Evolutionary conservation across 108 stramenopile species (phyloP).

Genomic region (Cyclotella atomus): DNA sequence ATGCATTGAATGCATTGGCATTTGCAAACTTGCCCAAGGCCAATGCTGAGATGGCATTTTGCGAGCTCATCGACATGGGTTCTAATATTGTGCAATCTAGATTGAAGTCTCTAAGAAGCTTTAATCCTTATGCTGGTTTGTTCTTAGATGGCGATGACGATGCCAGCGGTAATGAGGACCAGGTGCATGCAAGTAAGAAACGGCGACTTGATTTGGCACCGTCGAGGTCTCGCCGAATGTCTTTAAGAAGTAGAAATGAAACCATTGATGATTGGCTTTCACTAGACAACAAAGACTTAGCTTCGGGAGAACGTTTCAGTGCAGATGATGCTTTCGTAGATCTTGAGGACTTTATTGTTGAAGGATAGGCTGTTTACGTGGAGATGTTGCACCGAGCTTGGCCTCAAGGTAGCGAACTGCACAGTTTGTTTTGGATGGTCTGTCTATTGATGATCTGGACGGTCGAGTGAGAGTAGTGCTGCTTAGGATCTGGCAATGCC

Average conservation of each 20-base stretch:
- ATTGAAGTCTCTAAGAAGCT: slow-evolving; percentile 11
- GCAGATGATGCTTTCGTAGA: slow-evolving; percentile 38
- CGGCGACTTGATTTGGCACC: not conserved
- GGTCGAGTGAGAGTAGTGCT: too few species aligned
- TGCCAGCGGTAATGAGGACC: not conserved
- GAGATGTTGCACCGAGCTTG: too few species aligned
- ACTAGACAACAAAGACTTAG: slow-evolving; percentile 33
- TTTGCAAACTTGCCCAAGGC: not conserved
- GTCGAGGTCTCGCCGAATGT: not conserved
- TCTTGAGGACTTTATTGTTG: slow-evolving; percentile 47
- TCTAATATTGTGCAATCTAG: not conserved
- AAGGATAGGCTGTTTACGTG: slow-evolving; percentile 19
- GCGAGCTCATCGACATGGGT: slow-evolving; percentile 14
- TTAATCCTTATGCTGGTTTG: not conserved
- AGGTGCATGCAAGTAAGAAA: not conserved
- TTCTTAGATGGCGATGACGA: slow-evolving; percentile 17
- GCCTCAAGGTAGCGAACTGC: too few species aligned
- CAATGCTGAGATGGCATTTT: not conserved
- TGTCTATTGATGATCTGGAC: too few species aligned
- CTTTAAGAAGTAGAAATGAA: slow-evolving; percentile 29
- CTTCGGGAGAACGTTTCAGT: slow-evolving; percentile 35
- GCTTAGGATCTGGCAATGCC: too few species aligned
- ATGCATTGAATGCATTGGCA: slow-evolving; percentile 9
- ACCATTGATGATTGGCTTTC: slow-evolving; percentile 39
- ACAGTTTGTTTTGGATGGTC: too few species aligned